Percentiles rank a stretch among this genome's conserved stretches.
These are phyloP conservation scores for Lichtheimia corymbifera DNA, from an alignment of 371 early-diverging fungal genomes.

Conservation along the genomic window DNA sequence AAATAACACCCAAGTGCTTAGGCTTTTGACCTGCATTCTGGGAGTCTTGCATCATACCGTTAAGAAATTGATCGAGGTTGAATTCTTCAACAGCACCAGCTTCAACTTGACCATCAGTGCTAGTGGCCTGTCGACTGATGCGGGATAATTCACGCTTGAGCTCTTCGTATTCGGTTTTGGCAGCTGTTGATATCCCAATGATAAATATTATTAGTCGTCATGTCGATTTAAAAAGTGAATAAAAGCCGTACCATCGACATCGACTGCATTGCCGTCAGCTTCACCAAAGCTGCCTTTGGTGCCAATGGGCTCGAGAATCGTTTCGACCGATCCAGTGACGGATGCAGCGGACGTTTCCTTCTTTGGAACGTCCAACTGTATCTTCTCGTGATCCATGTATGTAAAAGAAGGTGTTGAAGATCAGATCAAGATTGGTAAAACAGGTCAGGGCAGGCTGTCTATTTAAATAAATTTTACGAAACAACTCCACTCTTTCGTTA, in stretches of 20 bases:
- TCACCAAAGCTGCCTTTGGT: constrained; percentile 37
- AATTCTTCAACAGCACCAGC: constrained; percentile 33
- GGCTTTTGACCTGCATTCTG: constrained; percentile 23
- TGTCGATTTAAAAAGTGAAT: constrained; percentile 1
- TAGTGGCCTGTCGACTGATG: constrained; percentile 25
- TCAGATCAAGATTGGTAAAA: too few species aligned
- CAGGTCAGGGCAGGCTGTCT: too few species aligned
- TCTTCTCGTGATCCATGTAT: constrained; percentile 5
- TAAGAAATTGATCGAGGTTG: constrained; percentile 33
- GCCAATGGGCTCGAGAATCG: constrained; percentile 14
- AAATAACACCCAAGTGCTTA: constrained; percentile 49
- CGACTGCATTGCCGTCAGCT: constrained; percentile 45
- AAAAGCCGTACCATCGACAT: constrained; percentile 30
- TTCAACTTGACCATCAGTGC: constrained; percentile 17
- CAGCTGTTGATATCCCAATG: constrained; percentile 15
- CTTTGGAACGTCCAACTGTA: neutral
- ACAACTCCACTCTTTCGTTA: too few species aligned
- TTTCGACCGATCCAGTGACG: constrained; percentile 8
- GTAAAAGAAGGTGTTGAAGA: neutral
- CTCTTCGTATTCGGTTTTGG: constrained; percentile 44
- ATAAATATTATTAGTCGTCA: too few species aligned
- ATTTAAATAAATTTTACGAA: too few species aligned
- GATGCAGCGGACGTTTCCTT: constrained; percentile 4
- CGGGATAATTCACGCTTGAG: constrained; percentile 44
- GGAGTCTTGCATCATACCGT: constrained; percentile 11